Evolutionary conservation across 345 rosid genomes (phyloP).

Genomic region (Salix koriyanagi): DNA sequence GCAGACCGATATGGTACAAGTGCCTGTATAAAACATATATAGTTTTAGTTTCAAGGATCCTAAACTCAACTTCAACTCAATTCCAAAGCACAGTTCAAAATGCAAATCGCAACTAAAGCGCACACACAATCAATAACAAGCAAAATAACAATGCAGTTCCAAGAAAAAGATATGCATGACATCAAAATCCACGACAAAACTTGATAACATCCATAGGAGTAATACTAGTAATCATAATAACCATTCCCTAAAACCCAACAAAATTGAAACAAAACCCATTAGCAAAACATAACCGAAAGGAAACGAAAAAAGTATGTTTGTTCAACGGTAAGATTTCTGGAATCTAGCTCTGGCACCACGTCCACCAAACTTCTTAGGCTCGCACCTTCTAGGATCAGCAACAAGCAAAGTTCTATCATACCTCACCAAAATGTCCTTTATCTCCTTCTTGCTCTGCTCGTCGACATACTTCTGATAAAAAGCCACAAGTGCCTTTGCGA

Average conservation of each 20-base stretch:
- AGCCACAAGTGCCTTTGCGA: conserved; percentile 84
- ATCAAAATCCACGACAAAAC: not conserved
- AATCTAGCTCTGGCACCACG: conserved; percentile 85
- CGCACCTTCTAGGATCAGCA: conserved; percentile 84
- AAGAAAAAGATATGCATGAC: not conserved
- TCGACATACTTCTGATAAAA: conserved; percentile 80
- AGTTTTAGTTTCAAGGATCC: not conserved
- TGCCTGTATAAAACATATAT: no score
- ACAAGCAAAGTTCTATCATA: conserved; percentile 84
- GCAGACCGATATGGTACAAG: not conserved
- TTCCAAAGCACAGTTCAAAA: not conserved
- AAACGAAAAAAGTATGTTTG: not conserved
- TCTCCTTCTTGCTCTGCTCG: conserved; percentile 87
- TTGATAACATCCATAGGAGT: not conserved
- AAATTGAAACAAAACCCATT: not conserved
- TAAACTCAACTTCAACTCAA: not conserved
- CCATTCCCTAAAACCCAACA: not conserved
- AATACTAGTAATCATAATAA: not conserved
- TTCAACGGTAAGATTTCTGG: conserved; percentile 88
- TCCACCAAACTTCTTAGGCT: conserved; percentile 95
- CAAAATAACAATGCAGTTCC: not conserved
- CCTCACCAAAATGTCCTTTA: conserved; percentile 70
- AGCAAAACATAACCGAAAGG: not conserved
- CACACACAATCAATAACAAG: not conserved
- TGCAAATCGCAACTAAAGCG: not conserved